Conservation (phyloP, 2,329 filamentous ascomycete species). For the Aspergillus sp. region DNA sequence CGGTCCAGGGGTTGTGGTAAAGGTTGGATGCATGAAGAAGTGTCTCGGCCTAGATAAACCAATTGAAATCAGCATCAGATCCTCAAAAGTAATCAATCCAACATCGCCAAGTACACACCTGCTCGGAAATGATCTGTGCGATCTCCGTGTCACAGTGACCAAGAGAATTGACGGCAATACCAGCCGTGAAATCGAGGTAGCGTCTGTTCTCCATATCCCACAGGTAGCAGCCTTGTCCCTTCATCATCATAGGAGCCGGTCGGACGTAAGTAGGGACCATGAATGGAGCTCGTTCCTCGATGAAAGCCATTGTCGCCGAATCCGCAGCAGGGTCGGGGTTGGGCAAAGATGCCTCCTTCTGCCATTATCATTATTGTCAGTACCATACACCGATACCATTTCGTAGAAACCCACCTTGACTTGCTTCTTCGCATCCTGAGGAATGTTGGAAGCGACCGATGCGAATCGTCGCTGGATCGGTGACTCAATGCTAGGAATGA, state of each 20-base stretch:
- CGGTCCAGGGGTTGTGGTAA: slow-evolving; percentile 96
- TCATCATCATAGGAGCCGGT: slow-evolving; percentile 82
- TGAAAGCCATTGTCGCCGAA: slow-evolving; percentile 69
- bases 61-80: no score
- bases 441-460: slow-evolving; percentile 22
- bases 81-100: no score
- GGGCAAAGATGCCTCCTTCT: slow-evolving; percentile 50
- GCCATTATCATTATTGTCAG: slow-evolving; percentile 2
- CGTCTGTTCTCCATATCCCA: slow-evolving; percentile 85
- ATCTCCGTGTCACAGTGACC: slow-evolving; percentile 86
- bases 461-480: slow-evolving; percentile 29
- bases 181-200: slow-evolving; percentile 92
- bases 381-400: not conserved
- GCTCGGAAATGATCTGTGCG: slow-evolving; percentile 67
- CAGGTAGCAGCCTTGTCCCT: slow-evolving; percentile 79
- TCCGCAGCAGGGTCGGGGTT: slow-evolving; percentile 70
- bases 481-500: slow-evolving; percentile 27
- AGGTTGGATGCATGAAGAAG: slow-evolving; percentile 92
- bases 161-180: slow-evolving; percentile 90
- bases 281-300: slow-evolving; percentile 72
- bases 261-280: slow-evolving; percentile 97
- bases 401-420: slow-evolving; percentile 14
- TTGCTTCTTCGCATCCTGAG: slow-evolving; percentile 24
- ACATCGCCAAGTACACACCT: slow-evolving; percentile 49
- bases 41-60: slow-evolving; percentile 52